These are phyloP conservation scores for Chaetomiaceae sp. DNA, from an alignment of 2,329 filamentous ascomycete species.

Conservation along the genomic window DNA sequence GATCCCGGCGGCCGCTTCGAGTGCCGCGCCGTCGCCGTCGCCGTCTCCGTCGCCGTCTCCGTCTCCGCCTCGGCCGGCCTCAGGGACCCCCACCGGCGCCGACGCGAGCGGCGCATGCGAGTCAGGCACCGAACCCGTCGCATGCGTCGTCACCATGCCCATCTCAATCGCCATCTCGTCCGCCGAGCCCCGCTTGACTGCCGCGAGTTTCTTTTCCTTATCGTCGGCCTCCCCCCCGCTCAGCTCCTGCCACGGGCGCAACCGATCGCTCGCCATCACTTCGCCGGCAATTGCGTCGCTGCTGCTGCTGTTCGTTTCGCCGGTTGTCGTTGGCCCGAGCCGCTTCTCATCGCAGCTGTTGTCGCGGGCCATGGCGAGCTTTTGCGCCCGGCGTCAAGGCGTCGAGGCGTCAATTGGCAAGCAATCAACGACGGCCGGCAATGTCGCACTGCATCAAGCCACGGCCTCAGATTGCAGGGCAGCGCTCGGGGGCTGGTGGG, in stretches of 20 bases:
- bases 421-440: no score
- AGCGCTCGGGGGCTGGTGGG: no score
- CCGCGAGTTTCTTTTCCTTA: neutral
- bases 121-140: neutral
- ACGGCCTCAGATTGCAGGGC: no score
- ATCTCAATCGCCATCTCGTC: conserved; percentile 14
- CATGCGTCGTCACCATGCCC: neutral
- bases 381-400: neutral
- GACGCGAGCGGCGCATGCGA: neutral
- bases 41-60: neutral
- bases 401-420: neutral
- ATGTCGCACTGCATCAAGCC: conserved; percentile 1
- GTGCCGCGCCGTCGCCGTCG: conserved; percentile 6
- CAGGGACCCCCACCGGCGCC: conserved; percentile 1
- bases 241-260: conserved; percentile 5
- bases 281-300: neutral
- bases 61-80: no score
- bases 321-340: neutral
- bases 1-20: conserved; percentile 1
- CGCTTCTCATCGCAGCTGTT: neutral
- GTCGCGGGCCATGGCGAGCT: conserved; percentile 1
- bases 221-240: neutral
- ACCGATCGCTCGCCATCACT: conserved; percentile 1
- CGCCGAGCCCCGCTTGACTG: neutral
- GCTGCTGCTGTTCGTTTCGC: neutral